Percentiles rank a stretch among this genome's conserved stretches.
These are phyloP conservation scores for Colletotrichum cuscutae DNA, from an alignment of 2,329 filamentous ascomycete species.

Conservation along the genomic window DNA sequence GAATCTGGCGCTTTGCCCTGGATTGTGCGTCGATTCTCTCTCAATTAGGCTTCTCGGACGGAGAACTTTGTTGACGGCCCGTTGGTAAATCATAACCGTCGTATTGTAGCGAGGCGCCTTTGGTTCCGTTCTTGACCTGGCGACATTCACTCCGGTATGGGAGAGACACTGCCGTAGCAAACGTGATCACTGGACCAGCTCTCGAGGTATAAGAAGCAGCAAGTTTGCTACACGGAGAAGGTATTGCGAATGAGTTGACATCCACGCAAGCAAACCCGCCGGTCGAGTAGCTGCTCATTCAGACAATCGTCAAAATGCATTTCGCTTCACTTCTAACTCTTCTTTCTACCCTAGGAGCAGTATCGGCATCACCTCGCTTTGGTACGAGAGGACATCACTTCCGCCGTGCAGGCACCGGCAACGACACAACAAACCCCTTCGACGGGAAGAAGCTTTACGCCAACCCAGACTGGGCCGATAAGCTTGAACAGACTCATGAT, in stretches of 20 bases:
- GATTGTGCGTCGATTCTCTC: not conserved
- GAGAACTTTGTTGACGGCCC: not conserved
- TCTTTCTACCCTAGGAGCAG: slow-evolving; percentile 29
- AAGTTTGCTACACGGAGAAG: not conserved
- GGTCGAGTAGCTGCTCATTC: not conserved
- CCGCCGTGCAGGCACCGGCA: not conserved
- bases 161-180: not conserved
- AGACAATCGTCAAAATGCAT: slow-evolving; percentile 17
- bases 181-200: too few relatives aligned
- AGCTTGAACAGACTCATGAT: slow-evolving; percentile 51
- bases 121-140: slow-evolving; percentile 23
- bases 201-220: not conserved
- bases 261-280: not conserved
- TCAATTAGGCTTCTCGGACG: slow-evolving; percentile 7
- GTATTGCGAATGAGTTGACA: not conserved
- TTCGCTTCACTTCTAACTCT: slow-evolving; percentile 30
- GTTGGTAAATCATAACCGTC: not conserved
- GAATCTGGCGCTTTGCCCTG: not conserved
- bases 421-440: slow-evolving; percentile 53
- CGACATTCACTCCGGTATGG: not conserved
- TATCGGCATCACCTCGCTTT: slow-evolving; percentile 31
- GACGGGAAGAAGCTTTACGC: slow-evolving; percentile 57
- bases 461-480: slow-evolving; percentile 54
- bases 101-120: slow-evolving; percentile 8
- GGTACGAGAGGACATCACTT: slow-evolving; percentile 14